Base-by-base conservation (phyloP, 805 yeast species). In the Saccharomycopsis fermentans region DNA sequence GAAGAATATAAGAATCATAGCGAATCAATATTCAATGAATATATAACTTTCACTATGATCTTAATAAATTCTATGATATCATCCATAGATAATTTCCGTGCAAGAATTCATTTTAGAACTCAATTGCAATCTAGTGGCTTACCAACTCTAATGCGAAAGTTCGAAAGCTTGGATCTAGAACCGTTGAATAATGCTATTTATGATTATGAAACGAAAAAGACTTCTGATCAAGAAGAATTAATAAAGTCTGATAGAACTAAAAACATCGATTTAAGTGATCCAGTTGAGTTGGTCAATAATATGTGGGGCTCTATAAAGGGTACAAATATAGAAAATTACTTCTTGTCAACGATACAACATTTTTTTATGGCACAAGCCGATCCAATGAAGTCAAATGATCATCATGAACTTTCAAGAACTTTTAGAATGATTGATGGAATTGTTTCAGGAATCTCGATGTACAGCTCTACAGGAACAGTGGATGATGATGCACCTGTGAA, bases 1-100 rank as follows among this genome's bases (percentile, higher is more conserved):
- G 94, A 86, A 9, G 97, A 92, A 64, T 78, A 82, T 57, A 83
- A 82, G 59, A 69, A 78, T 6, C 73, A 76, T 1, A 78, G 82
- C 27, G 92, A 87, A 66, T 77, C 77, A 57, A 81, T 83, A 58
- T 72, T 89, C 27, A 72, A 79, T 60, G 96, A 90, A 58, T 91
- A 87, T 69, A 78, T 86, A 16, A 71, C 85, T 55, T 76, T 87
- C 2, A 83, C 95, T 0, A 74, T 90, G 74, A 78, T 87, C 43
- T 75, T 92, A 48, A 74, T 90, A 36, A 83, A 84, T 64, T 82
- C 90, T 1, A 75, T 91, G 19, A 75, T 81, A 14, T 78, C 74
- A 63, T 81, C 70, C 64, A 64, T 69, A 62, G 48, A 65, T 60
- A 66, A 66, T 59, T 65, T 57, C 60, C 67, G 79, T 62, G 71